phyloP scores from a whole-genome alignment of 176 grass and related monocot genomes.

The Urochloa ruziziensis region DNA sequence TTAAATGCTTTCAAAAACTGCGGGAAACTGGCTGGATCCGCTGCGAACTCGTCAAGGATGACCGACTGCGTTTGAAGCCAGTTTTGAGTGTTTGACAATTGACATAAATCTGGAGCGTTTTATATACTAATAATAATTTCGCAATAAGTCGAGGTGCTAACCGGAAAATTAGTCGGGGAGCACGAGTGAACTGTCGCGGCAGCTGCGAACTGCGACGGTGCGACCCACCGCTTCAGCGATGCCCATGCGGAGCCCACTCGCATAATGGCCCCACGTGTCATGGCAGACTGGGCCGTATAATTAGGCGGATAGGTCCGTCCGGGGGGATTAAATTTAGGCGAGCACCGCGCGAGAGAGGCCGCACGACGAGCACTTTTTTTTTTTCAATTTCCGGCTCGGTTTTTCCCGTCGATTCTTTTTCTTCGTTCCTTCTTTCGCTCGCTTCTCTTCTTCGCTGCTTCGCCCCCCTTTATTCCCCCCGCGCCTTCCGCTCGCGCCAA shows the following conservation, averaged over 20 bases:
- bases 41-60: not conserved
- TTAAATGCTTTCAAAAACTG: too few relatives aligned
- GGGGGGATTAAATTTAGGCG: constrained; percentile 22
- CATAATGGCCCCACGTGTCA: constrained; percentile 6
- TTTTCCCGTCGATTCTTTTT: not conserved
- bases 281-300: not conserved
- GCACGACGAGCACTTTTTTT: not conserved
- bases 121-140: too few relatives aligned
- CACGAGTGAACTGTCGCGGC: not conserved
- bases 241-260: not conserved
- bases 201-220: not conserved
- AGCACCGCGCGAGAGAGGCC: not conserved
- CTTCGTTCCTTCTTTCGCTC: not conserved
- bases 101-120: not conserved
- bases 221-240: not conserved
- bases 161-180: not conserved
- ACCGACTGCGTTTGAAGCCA: not conserved
- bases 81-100: too few relatives aligned
- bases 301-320: not conserved
- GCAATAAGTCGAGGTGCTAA: not conserved
- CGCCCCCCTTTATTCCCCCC: not conserved
- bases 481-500: not conserved
- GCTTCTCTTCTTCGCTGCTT: not conserved
- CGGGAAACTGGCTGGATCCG: not conserved
- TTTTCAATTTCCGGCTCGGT: not conserved